phyloP scores from a whole-genome alignment of 768 basidiomycete species.

The Phallus indusiatus region DNA sequence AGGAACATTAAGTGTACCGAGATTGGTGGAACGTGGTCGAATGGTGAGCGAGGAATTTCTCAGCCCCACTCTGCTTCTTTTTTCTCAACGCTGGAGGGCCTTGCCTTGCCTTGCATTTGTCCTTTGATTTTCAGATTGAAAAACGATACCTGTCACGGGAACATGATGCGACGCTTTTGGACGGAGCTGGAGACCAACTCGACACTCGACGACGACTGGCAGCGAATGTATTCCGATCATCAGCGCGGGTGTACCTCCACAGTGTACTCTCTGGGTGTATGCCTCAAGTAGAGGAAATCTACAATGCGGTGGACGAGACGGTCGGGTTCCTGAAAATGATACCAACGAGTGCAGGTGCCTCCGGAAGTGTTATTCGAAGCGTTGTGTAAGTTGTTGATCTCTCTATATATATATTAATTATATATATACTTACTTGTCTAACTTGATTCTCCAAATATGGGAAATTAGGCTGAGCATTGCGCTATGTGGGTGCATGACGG shows the following conservation, averaged over 20 bases:
- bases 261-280: conserved; percentile 67
- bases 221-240: conserved; percentile 54
- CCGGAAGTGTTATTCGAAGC: conserved; percentile 56
- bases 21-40: conserved; percentile 45
- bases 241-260: conserved; percentile 66
- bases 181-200: conserved; percentile 15
- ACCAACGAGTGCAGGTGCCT: conserved; percentile 26
- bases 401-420: background rate
- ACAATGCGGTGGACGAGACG: conserved; percentile 41
- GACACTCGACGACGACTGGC: conserved; percentile 27
- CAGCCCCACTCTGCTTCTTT: no score
- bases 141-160: conserved; percentile 6
- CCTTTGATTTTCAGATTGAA: conserved; percentile 8
- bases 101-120: no score
- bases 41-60: conserved; percentile 13
- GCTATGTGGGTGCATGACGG: conserved; percentile 61
- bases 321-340: conserved; percentile 36
- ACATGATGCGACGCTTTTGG: conserved; percentile 1
- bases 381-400: conserved; percentile 41
- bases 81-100: background rate
- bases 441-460: background rate
- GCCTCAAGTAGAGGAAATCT: conserved; percentile 58
- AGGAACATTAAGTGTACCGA: conserved; percentile 42
- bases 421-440: no score
- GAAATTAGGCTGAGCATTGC: conserved; percentile 42